Evolutionary conservation across 2,329 filamentous ascomycete species (phyloP).

Genomic region (Colletotrichum acutatum): DNA sequence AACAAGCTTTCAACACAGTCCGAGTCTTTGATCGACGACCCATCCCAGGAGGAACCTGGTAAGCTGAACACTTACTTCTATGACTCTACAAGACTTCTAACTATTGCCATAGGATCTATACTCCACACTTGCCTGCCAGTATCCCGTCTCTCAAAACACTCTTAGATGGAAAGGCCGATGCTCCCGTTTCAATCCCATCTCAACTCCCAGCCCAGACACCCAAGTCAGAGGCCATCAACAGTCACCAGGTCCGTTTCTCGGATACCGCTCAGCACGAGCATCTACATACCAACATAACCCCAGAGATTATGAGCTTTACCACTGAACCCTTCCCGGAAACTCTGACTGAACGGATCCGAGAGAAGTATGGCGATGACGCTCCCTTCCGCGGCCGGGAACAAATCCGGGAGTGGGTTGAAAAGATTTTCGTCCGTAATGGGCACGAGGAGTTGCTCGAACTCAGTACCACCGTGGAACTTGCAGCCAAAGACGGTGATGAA

Average conservation of each 20-base stretch:
- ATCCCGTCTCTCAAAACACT: slow-evolving; percentile 47
- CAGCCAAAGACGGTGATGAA: slow-evolving; percentile 55
- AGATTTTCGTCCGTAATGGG: slow-evolving; percentile 44
- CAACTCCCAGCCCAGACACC: slow-evolving; percentile 54
- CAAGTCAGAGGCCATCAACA: slow-evolving; percentile 45
- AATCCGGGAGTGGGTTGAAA: slow-evolving; percentile 64
- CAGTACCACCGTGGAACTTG: slow-evolving; percentile 67
- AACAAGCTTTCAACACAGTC: slow-evolving; percentile 65
- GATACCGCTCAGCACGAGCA: slow-evolving; percentile 66
- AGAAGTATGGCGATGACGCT: slow-evolving; percentile 61
- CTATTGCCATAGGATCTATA: slow-evolving; percentile 42
- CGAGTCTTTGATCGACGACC: slow-evolving; percentile 69
- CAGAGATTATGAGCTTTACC: slow-evolving; percentile 65
- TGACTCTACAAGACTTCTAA: not conserved
- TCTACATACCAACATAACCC: slow-evolving; percentile 69
- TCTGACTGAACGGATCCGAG: slow-evolving; percentile 53
- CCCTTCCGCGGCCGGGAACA: slow-evolving; percentile 66
- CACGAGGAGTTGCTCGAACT: slow-evolving; percentile 53
- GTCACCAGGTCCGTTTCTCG: slow-evolving; percentile 56
- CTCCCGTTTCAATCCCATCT: slow-evolving; percentile 52
- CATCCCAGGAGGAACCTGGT: slow-evolving; percentile 67
- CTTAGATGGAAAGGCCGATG: slow-evolving; percentile 56
- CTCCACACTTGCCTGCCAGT: slow-evolving; percentile 45
- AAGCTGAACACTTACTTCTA: slow-evolving; percentile 33
- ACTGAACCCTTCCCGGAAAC: slow-evolving; percentile 59